These are phyloP conservation scores for Erysimum cheiri DNA, from an alignment of 441 rosid genomes.

Conservation along the genomic window DNA sequence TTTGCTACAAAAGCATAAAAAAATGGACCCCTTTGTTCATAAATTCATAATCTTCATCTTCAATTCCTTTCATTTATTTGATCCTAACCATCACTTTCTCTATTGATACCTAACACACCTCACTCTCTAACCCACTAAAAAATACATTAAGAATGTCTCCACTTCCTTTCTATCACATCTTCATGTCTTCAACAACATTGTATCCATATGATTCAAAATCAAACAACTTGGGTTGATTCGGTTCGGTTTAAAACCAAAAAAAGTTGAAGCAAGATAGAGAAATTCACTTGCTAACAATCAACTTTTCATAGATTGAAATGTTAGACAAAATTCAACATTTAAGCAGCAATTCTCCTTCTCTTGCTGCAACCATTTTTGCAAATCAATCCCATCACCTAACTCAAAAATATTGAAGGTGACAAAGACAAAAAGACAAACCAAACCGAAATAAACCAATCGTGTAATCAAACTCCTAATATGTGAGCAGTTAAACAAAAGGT, in stretches of 20 bases:
- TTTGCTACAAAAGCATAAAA: slow-evolving; percentile 20
- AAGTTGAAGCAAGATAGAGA: not conserved
- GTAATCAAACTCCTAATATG: slow-evolving; percentile 28
- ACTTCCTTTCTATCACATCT: not conserved
- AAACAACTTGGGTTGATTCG: slow-evolving; percentile 13
- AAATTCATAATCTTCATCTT: slow-evolving; percentile 28
- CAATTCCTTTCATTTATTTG: slow-evolving; percentile 30
- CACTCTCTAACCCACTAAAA: slow-evolving; percentile 38
- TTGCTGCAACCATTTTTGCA: slow-evolving; percentile 23
- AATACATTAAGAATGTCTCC: slow-evolving; percentile 27
- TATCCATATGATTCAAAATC: slow-evolving; percentile 9
- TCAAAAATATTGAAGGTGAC: slow-evolving; percentile 38
- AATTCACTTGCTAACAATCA: slow-evolving; percentile 1
- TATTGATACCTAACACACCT: slow-evolving; percentile 37
- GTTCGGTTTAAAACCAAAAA: slow-evolving; percentile 8
- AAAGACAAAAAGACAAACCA: not conserved
- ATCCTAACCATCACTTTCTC: slow-evolving; percentile 31
- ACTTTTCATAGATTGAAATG: not conserved
- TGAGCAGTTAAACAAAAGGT: slow-evolving; percentile 36
- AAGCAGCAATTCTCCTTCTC: slow-evolving; percentile 41
- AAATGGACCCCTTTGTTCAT: slow-evolving; percentile 32
- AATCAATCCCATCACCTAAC: slow-evolving; percentile 39
- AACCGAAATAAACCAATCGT: not conserved
- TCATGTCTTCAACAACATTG: slow-evolving; percentile 18
- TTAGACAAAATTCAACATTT: slow-evolving; percentile 3